Evolutionary conservation across 345 rosid genomes (phyloP), one percentile per base, ranked within the genome.

Genomic region (Salix dunnii): DNA sequence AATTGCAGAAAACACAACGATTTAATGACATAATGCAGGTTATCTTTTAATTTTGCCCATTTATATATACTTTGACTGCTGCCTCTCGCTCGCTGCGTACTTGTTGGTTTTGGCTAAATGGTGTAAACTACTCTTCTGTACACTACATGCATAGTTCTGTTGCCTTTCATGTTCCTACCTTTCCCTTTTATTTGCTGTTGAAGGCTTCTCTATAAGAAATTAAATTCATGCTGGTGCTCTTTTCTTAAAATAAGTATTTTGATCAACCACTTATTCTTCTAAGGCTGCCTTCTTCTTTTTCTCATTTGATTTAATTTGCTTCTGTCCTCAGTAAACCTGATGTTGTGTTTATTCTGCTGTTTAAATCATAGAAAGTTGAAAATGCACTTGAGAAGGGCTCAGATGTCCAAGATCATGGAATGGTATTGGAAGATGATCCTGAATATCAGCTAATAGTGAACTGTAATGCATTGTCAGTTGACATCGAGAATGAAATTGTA

Each of bases 381-480:
- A 91, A 69, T 74, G 94, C 94, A 11, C 88, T 96, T 4, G 83
- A 85, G 80, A 91, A 90, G 77, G 94, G 89, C 70, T 84, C 93
- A 74, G 88, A 87, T 79, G 81, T 68, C n/a, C 79, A 88, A 28
- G 76, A 78, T 81, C 88, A 90, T 28, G 96, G 90, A 70, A 79
- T 85, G 69, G 98, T 90, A 4, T 75, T 95, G 76, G 99, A 93
- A 87, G 97, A 95, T 72, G 96, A 95, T 85, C 99, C 97, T 3
- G 97, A 93, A 71, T 96, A 91, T 81, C 94, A 90, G 87, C 88
- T 96, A 42, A 96, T 96, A 6, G 98, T 96, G 46, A 96, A 96
- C 31, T 93, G 96, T 70, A 96, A 96, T 82, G 86, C 89, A 38
- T 84, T 96, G 9, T 96, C 97, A 0, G 98, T 93, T 20, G 99